phyloP scores from a whole-genome alignment of 192 early-diverging fungal genomes.

The Helicostylum pulchrum region DNA sequence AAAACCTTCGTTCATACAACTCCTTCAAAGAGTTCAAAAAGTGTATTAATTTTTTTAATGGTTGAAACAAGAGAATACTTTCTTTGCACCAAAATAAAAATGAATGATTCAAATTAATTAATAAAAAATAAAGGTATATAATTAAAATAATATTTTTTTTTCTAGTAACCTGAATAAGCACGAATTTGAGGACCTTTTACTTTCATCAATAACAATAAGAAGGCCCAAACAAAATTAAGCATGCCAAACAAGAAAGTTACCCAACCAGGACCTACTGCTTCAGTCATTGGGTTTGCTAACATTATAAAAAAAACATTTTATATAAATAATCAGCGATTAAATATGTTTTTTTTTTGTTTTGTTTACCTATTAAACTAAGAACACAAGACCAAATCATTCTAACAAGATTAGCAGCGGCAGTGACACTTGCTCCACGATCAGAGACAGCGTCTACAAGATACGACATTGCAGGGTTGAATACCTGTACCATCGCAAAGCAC shows the following conservation, averaged over 20 bases:
- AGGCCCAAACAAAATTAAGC: conserved; percentile 43
- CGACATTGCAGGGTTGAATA: conserved; percentile 28
- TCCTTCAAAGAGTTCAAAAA: too few relatives aligned
- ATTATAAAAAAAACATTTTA: too few relatives aligned
- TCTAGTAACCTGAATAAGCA: conserved; percentile 28
- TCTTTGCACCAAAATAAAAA: too few relatives aligned
- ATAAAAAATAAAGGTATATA: too few relatives aligned
- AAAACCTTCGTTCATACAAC: too few relatives aligned
- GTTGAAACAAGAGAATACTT: too few relatives aligned
- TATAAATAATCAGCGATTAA: neutral
- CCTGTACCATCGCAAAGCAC: conserved; percentile 43
- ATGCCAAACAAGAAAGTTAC: conserved; percentile 40
- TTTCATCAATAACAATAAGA: conserved; percentile 38
- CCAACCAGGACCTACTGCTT: conserved; percentile 44
- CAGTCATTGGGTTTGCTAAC: conserved; percentile 42
- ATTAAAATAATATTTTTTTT: too few relatives aligned
- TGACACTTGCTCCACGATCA: conserved; percentile 45
- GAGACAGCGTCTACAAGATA: conserved; percentile 48
- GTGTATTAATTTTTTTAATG: too few relatives aligned
- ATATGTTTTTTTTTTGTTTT: too few relatives aligned
- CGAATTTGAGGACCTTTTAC: conserved; percentile 41
- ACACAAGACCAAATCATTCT: conserved; percentile 37
- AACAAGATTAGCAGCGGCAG: conserved; percentile 43
- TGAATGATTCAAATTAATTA: too few relatives aligned
- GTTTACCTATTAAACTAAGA: conserved; percentile 40